A percentile compares a stretch with the other conserved stretches of the same genome.
phyloP scores from a whole-genome alignment of 164 flowering plant species.

The Litsea cubeba region DNA sequence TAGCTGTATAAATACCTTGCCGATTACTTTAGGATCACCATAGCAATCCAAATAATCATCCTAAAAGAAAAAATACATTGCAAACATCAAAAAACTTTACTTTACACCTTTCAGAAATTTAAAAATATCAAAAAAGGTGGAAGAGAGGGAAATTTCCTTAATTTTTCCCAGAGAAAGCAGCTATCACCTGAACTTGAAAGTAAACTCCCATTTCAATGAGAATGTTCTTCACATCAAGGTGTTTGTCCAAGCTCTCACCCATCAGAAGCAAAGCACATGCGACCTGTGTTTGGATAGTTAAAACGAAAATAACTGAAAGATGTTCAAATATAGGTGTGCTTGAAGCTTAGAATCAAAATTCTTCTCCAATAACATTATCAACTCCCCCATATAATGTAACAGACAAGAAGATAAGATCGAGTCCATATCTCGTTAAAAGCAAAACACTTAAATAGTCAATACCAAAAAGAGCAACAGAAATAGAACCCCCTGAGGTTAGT shows the following conservation, averaged over 20 bases:
- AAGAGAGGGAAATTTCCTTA: neutral
- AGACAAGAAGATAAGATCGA: neutral
- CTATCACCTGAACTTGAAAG: conserved; percentile 93
- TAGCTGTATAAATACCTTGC: conserved; percentile 53
- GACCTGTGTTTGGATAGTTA: conserved; percentile 38
- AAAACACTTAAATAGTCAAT: too few species aligned
- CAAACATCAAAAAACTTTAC: neutral
- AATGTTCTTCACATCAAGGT: conserved; percentile 62
- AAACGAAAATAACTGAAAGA: neutral
- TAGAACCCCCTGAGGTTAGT: neutral
- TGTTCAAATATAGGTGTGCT: too few species aligned
- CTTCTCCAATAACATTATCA: neutral
- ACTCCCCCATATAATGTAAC: neutral
- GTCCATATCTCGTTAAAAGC: neutral
- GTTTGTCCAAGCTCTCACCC: conserved; percentile 78
- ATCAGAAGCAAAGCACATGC: conserved; percentile 92
- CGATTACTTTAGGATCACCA: conserved; percentile 78
- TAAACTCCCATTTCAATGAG: conserved; percentile 92
- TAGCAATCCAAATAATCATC: conserved; percentile 95
- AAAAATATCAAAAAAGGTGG: neutral
- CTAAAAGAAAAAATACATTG: conserved; percentile 29
- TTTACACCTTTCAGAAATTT: neutral
- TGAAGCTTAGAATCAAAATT: too few species aligned
- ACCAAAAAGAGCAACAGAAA: neutral
- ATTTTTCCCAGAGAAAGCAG: too few species aligned